These are phyloP conservation scores for Fomes fomentarius DNA, from an alignment of 1,284 basidiomycete genomes.

Conservation along the genomic window DNA sequence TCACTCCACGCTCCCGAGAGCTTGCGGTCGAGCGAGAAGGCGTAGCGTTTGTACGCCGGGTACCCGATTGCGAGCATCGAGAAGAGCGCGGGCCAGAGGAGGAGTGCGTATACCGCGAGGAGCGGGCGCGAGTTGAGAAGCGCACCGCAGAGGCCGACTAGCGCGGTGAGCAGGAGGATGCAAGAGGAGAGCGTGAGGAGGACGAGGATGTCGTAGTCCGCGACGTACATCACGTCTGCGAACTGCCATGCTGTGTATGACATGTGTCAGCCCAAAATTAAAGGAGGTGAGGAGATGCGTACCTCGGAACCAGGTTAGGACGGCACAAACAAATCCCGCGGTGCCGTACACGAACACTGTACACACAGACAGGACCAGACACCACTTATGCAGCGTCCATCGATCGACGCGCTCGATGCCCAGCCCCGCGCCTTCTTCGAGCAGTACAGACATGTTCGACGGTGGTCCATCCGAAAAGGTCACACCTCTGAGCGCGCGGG, in stretches of 20 bases:
- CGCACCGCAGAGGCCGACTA: conserved; percentile 69
- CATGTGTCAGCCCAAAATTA: not conserved
- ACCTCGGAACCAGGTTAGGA: conserved; percentile 66
- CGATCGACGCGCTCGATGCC: conserved; percentile 41
- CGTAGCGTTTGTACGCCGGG: conserved; percentile 67
- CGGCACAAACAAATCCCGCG: conserved; percentile 46
- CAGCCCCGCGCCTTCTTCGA: conserved; percentile 45
- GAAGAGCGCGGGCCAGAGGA: conserved; percentile 71
- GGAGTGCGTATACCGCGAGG: conserved; percentile 69
- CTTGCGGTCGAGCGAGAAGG: conserved; percentile 75
- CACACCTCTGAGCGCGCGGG: conserved; percentile 39
- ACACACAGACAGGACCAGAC: conserved; percentile 52
- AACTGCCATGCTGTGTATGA: conserved; percentile 46
- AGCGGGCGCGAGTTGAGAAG: conserved; percentile 77
- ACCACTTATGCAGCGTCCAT: conserved; percentile 65
- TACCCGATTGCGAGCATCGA: conserved; percentile 73
- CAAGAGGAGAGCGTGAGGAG: conserved; percentile 64
- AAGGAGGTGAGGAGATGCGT: conserved; percentile 23
- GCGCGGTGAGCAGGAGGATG: conserved; percentile 61
- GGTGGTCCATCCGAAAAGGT: conserved; percentile 17
- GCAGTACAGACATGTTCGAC: conserved; percentile 20
- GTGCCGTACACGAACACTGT: conserved; percentile 54
- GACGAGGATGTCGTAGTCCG: conserved; percentile 59
- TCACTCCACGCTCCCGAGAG: conserved; percentile 75
- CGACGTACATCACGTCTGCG: conserved; percentile 56